Conservation (phyloP, 148 eudicot species). For the Rhododendron ferrugineum region DNA sequence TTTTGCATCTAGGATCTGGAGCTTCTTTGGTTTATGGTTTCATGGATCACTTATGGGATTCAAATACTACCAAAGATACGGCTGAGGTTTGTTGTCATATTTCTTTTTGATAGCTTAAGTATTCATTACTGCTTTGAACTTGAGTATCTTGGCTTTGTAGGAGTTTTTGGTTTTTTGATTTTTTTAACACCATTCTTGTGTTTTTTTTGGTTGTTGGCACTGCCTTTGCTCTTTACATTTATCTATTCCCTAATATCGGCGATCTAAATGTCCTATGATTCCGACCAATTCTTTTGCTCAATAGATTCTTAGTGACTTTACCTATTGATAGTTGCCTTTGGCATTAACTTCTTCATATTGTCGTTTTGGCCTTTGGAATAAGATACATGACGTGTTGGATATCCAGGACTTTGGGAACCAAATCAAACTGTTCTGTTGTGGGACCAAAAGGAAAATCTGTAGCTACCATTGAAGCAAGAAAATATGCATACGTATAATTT, state of each 20-base stretch:
- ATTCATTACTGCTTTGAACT: neutral
- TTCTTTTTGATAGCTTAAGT: neutral
- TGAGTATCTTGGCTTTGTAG: neutral
- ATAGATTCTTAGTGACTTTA: neutral
- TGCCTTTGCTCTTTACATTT: neutral
- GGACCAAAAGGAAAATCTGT: neutral
- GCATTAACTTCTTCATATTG: neutral
- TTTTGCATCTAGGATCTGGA: constrained; percentile 57
- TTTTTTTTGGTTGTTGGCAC: neutral
- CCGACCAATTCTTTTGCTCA: neutral
- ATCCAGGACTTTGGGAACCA: neutral
- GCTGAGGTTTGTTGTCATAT: constrained; percentile 59
- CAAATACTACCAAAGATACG: constrained; percentile 72
- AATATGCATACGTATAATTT: neutral
- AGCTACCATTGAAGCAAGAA: neutral
- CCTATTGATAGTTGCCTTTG: neutral
- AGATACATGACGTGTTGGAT: neutral
- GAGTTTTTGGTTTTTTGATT: no score
- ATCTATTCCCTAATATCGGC: neutral
- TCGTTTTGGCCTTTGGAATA: neutral
- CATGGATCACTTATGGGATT: constrained; percentile 80
- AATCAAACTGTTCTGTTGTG: neutral
- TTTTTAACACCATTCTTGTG: neutral
- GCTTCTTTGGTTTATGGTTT: constrained; percentile 78
- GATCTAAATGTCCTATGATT: neutral